A percentile compares a stretch with the other conserved stretches of the same genome.
Conservation (phyloP, 2,329 filamentous ascomycete species). For the Colletotrichum tropicicola region DNA sequence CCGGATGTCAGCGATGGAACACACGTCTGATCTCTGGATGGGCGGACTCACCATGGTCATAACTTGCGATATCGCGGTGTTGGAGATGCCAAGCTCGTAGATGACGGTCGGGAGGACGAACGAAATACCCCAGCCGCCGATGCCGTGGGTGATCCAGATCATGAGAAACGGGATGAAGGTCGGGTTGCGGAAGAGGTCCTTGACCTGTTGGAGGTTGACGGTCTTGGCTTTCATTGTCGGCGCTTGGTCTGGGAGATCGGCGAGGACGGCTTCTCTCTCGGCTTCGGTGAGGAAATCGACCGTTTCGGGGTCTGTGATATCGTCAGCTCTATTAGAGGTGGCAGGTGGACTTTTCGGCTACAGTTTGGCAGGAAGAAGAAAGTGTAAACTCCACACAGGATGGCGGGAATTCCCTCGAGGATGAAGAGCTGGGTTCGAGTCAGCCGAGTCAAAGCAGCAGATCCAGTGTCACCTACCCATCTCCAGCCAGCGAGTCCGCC, state of each 20-base stretch:
- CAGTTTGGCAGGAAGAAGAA: slow-evolving; percentile 37
- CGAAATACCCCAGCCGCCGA: slow-evolving; percentile 39
- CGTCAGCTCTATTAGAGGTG: neutral
- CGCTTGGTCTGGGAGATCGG: slow-evolving; percentile 35
- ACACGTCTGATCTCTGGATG: neutral
- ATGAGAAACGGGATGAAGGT: slow-evolving; percentile 36
- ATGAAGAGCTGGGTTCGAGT: slow-evolving; percentile 34
- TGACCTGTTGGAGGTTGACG: slow-evolving; percentile 32
- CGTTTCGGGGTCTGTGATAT: slow-evolving; percentile 34
- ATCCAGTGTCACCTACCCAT: slow-evolving; percentile 29
- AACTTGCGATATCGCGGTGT: slow-evolving; percentile 37
- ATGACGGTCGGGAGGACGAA: slow-evolving; percentile 39
- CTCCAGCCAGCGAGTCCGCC: slow-evolving; percentile 36
- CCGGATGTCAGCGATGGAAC: neutral
- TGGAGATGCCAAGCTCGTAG: slow-evolving; percentile 38
- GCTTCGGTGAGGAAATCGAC: slow-evolving; percentile 33
- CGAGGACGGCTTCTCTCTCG: slow-evolving; percentile 32
- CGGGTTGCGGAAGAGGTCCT: slow-evolving; percentile 32
- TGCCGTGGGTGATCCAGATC: slow-evolving; percentile 39
- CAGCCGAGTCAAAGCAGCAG: neutral
- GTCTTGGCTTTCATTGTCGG: slow-evolving; percentile 35
- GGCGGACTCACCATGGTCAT: slow-evolving; percentile 35
- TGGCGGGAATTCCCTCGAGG: slow-evolving; percentile 36
- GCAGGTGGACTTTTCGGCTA: neutral
- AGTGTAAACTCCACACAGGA: slow-evolving; percentile 35